A percentile compares a stretch with the other conserved stretches of the same genome.
Evolutionary conservation across 805 yeast species (phyloP).

Genomic region (Candida berthetii): DNA sequence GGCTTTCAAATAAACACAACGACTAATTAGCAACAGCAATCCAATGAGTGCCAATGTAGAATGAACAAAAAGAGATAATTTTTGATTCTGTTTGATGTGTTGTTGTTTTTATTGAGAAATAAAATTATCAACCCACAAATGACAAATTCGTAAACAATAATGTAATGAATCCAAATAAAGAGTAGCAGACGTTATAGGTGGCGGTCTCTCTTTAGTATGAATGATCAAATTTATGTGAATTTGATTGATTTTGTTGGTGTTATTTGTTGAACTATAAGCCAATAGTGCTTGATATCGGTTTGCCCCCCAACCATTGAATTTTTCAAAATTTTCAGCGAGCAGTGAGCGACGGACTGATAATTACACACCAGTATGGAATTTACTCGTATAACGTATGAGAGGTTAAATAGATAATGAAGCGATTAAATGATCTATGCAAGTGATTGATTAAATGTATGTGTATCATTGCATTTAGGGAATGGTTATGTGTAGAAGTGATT

Average conservation of each 20-base stretch:
- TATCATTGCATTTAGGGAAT: no score
- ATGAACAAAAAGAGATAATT: background rate
- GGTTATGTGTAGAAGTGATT: no score
- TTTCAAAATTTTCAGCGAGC: conserved; percentile 11
- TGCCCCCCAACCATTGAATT: conserved; percentile 11
- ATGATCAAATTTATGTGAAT: background rate
- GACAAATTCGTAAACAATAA: no score
- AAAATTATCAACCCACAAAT: background rate
- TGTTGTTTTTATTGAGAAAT: no score
- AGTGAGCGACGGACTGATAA: background rate
- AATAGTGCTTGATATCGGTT: conserved; percentile 5
- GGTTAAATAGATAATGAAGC: no score
- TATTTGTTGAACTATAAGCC: conserved; percentile 4
- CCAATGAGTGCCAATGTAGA: background rate
- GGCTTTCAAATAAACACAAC: background rate
- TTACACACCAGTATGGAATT: conserved; percentile 7
- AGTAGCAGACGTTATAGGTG: background rate
- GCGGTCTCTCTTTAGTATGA: background rate
- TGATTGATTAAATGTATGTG: no score
- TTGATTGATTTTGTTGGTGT: conserved; percentile 1
- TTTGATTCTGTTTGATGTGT: no score
- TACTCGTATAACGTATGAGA: conserved; percentile 4
- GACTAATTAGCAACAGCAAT: conserved; percentile 1
- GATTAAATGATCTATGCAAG: no score
- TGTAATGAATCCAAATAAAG: background rate